Evolutionary conservation across 257 asterid genomes (phyloP), one percentile per base, ranked within the genome.

Genomic region (Nicotiana benthamiana): DNA sequence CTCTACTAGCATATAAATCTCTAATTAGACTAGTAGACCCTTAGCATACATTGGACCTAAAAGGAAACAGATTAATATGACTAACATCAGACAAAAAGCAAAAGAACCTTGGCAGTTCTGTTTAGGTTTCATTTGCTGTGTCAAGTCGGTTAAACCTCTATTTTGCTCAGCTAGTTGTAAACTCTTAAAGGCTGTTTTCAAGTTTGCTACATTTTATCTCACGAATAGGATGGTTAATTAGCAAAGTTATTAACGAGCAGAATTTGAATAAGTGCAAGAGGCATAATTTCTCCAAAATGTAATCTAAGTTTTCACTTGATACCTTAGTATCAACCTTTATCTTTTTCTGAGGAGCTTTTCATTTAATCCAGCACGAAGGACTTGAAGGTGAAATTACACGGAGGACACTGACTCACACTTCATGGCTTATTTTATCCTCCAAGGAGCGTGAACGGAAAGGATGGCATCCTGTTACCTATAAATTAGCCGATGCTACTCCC

Each of bases 391-490:
- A 96, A 85, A 84, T 94, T 46, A 91, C 94, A 79, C 87, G 96
- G 86, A 91, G 99, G 87, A 90, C 98, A 15, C 74, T 96, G 85
- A 92, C 97, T 83, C 98, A 96, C 87, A 92, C 97, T 80, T 83
- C 97, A 43, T 96, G 99, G 99, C 97, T 92, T 86, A 89, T 89
- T 82, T 80, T 92, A 78, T 85, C 97, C 32, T 88, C 95, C 26
- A 85, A 86, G 86, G 93, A 89, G 77, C 94, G 86, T 83, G 86
- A 92, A 40, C 87, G 97, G 77, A 90, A 84, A 87, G 97, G 98
- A 80, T 96, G 99, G 99, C 99, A 96, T 90, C 99, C 98, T n/a
- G 80, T 85, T 84, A 91, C 97, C 74, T 96, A 94, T 90, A 96
- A 94, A 86, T 87, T 94, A 88, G 92, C 82, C 9, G 99, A 96